phyloP scores from a whole-genome alignment of 2,329 filamentous ascomycete genomes.

The Aspergillus sp. region DNA sequence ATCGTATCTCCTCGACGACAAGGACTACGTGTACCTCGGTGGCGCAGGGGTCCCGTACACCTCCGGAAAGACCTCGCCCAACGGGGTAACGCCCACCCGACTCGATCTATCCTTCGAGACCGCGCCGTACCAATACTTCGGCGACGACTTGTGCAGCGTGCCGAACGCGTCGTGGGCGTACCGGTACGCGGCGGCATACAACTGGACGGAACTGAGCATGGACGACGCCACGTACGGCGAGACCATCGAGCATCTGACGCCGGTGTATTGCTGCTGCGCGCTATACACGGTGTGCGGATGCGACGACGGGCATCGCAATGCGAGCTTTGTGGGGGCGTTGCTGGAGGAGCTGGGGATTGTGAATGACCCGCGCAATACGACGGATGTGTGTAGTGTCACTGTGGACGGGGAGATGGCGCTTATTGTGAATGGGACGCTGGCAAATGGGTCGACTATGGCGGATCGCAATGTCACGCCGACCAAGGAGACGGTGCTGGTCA shows the following conservation, averaged over 20 bases:
- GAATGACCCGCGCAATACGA: neutral
- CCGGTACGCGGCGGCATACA: neutral
- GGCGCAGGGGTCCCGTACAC: neutral
- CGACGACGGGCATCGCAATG: constrained; percentile 2
- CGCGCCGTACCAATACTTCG: neutral
- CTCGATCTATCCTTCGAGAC: neutral
- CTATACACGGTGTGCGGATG: constrained; percentile 5
- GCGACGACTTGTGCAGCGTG: neutral
- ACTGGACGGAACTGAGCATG: neutral
- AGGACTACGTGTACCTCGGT: neutral
- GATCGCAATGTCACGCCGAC: neutral
- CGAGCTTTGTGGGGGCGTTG: constrained; percentile 5
- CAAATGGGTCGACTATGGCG: constrained; percentile 7
- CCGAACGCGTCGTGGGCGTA: neutral
- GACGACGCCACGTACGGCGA: neutral
- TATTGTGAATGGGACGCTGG: constrained; percentile 4
- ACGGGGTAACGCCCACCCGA: neutral
- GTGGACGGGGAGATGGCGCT: neutral
- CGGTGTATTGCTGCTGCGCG: constrained; percentile 7
- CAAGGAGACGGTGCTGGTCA: neutral
- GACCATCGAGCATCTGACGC: neutral
- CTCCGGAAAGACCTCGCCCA: neutral
- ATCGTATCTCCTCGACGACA: neutral
- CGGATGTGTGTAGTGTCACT: neutral
- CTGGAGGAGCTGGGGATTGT: neutral